Evolutionary conservation across 495 filamentous ascomycete genomes (phyloP).

Genomic region (Daldinia grandis): DNA sequence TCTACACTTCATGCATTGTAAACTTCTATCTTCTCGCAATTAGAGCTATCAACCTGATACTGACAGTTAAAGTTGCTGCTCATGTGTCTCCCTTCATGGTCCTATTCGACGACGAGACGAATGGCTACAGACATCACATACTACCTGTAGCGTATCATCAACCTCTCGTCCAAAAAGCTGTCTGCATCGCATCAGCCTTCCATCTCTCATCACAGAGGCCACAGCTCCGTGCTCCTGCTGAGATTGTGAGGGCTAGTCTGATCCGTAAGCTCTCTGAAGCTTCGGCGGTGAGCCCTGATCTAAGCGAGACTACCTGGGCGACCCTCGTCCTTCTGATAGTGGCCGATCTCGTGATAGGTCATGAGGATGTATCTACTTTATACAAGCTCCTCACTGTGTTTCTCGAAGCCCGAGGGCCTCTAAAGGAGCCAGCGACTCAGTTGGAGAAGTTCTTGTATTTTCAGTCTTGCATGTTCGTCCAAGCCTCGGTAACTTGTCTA

Average conservation of each 20-base stretch:
- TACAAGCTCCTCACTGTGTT: slow-evolving; percentile 3
- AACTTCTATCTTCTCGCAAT: neutral
- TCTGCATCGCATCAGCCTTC: slow-evolving; percentile 21
- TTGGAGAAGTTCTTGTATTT: neutral
- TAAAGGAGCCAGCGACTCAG: neutral
- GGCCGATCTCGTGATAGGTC: slow-evolving; percentile 14
- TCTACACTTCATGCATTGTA: neutral
- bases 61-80: slow-evolving; percentile 7
- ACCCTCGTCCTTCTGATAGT: slow-evolving; percentile 12
- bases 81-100: slow-evolving; percentile 18
- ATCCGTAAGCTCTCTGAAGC: slow-evolving; percentile 13
- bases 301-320: slow-evolving; percentile 19
- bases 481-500: neutral
- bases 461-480: neutral
- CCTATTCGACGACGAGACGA: slow-evolving; percentile 13
- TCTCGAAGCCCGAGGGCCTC: slow-evolving; percentile 7
- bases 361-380: slow-evolving; percentile 10
- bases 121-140: slow-evolving; percentile 20
- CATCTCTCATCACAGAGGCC: slow-evolving; percentile 6
- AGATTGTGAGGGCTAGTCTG: slow-evolving; percentile 13
- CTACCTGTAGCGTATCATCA: slow-evolving; percentile 14
- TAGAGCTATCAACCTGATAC: neutral
- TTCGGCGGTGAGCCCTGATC: slow-evolving; percentile 3
- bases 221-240: slow-evolving; percentile 10
- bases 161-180: slow-evolving; percentile 14